Percentiles rank a stretch among this genome's conserved stretches.
Evolutionary conservation across 371 early-diverging fungal species (phyloP).

Genomic region (Mycotypha africana): DNA sequence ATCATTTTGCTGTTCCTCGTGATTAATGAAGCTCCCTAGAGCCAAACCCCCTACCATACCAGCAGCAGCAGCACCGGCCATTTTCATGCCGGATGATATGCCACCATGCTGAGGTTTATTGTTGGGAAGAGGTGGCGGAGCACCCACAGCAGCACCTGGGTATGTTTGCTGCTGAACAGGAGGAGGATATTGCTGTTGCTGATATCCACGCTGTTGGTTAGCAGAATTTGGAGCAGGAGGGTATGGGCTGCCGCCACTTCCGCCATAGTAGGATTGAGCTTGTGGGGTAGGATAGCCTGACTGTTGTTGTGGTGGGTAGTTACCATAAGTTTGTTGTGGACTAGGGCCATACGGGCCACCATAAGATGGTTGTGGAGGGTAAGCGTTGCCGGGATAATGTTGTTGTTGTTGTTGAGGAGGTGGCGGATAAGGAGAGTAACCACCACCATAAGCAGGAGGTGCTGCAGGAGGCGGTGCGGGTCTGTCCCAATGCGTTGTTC

Average conservation of each 20-base stretch:
- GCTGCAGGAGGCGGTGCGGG: constrained; percentile 23
- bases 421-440: constrained; percentile 5
- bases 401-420: constrained; percentile 13
- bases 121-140: constrained; percentile 10
- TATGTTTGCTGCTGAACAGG: constrained; percentile 1
- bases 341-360: too few species aligned
- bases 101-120: constrained; percentile 20
- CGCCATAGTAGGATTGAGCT: neutral
- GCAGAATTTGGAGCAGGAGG: neutral
- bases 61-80: constrained; percentile 33
- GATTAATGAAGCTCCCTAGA: constrained; percentile 29
- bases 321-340: too few species aligned
- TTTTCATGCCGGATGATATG: constrained; percentile 37
- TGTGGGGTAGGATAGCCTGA: neutral
- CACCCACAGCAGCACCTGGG: constrained; percentile 1
- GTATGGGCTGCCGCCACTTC: neutral
- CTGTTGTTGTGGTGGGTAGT: too few species aligned
- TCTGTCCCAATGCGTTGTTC: constrained; percentile 60
- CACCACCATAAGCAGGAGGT: constrained; percentile 19
- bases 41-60: constrained; percentile 34
- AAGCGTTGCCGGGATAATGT: neutral
- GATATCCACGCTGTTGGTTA: constrained; percentile 5
- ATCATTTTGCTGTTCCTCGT: constrained; percentile 32
- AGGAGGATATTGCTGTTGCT: constrained; percentile 1
- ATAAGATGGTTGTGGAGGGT: constrained; percentile 2